Percentiles rank a stretch among this genome's conserved stretches.
Evolutionary conservation across 139 green algal genomes (phyloP).

Genomic region (Coelastrella sp.): DNA sequence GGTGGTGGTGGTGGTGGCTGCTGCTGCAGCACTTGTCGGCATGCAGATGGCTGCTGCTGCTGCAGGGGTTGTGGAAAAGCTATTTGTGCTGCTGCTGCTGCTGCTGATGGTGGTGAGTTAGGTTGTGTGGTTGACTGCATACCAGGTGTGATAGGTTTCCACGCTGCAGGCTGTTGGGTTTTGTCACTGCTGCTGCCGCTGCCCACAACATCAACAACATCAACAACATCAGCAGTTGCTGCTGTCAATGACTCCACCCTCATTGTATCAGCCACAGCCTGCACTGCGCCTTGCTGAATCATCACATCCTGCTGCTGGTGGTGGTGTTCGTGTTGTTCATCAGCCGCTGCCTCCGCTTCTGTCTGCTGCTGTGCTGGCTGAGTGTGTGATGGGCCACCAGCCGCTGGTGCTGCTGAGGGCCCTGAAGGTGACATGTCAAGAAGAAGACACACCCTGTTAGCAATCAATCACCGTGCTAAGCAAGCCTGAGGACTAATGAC

Average conservation of each 20-base stretch:
- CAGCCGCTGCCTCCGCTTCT: neutral
- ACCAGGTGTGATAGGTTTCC: no score
- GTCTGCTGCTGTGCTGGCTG: neutral
- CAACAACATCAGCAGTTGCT: slow-evolving; percentile 27
- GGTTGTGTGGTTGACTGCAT: no score
- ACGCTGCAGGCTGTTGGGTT: no score
- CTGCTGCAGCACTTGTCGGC: neutral
- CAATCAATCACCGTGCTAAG: no score
- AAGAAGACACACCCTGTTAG: no score
- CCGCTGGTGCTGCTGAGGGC: neutral
- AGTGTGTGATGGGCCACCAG: neutral
- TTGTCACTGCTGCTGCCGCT: slow-evolving; percentile 15
- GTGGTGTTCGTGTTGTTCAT: neutral
- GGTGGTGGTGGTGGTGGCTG: no score
- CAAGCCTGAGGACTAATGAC: no score
- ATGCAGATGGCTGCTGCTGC: slow-evolving; percentile 3
- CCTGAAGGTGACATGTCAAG: no score
- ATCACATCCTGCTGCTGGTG: no score
- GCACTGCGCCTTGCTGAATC: slow-evolving; percentile 2
- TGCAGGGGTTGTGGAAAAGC: neutral
- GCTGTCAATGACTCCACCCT: neutral
- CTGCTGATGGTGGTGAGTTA: slow-evolving; percentile 10
- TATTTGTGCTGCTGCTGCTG: slow-evolving; percentile 1
- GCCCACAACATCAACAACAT: no score
- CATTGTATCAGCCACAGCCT: neutral